phyloP scores from a whole-genome alignment of 2,329 filamentous ascomycete genomes.

The Colletotrichum lindemuthianum region DNA sequence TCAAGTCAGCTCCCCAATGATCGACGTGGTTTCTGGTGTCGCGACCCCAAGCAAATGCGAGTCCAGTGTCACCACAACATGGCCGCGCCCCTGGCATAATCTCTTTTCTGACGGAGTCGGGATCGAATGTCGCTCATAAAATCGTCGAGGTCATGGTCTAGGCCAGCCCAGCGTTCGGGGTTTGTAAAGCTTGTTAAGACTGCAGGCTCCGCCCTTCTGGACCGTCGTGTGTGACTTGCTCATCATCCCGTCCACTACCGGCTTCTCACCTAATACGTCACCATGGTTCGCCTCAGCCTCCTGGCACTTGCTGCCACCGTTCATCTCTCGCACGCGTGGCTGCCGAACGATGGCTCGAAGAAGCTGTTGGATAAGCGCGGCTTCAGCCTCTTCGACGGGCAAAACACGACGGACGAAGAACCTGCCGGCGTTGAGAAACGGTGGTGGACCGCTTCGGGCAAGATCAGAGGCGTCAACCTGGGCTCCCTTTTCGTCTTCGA shows the following conservation, averaged over 20 bases:
- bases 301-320: conserved; percentile 18
- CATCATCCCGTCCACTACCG: neutral
- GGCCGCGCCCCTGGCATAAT: conserved; percentile 19
- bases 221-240: neutral
- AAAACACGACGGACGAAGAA: conserved; percentile 22
- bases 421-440: conserved; percentile 15
- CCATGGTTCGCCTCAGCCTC: conserved; percentile 28
- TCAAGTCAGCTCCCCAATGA: conserved; percentile 2
- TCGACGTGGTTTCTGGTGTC: conserved; percentile 21
- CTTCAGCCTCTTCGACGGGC: conserved; percentile 29
- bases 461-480: conserved; percentile 66
- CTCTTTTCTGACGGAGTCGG: conserved; percentile 11
- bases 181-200: conserved; percentile 25
- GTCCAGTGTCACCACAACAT: conserved; percentile 12
- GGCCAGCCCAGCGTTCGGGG: neutral
- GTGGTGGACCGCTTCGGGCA: conserved; percentile 41
- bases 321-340: conserved; percentile 22
- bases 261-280: neutral
- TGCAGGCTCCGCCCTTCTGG: neutral
- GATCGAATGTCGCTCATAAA: neutral
- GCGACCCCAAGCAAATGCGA: neutral
- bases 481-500: conserved; percentile 63
- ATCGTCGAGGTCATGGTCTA: neutral
- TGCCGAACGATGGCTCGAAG: conserved; percentile 24
- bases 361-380: conserved; percentile 32